These are phyloP conservation scores for Penicillium sp. DNA, from an alignment of 2,329 filamentous ascomycete species.

Conservation along the genomic window DNA sequence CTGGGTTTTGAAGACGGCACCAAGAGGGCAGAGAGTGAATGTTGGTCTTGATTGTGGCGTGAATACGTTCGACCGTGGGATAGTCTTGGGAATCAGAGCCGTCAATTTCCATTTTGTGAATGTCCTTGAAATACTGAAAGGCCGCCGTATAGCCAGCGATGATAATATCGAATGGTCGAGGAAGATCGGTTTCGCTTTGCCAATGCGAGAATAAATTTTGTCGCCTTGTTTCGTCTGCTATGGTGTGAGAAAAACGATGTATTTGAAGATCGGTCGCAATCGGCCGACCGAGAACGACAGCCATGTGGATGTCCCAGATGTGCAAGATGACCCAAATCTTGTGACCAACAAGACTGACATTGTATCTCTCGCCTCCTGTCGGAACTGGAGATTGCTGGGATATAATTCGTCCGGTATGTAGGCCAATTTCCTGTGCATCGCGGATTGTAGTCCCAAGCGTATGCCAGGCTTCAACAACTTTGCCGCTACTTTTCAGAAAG, in stretches of 20 bases:
- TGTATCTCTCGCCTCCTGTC: too few species aligned
- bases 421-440: conserved; percentile 22
- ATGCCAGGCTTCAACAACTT: conserved; percentile 24
- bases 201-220: conserved; percentile 10
- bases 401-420: conserved; percentile 14
- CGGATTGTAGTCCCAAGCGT: conserved; percentile 17
- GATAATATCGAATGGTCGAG: neutral
- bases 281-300: conserved; percentile 21
- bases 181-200: neutral
- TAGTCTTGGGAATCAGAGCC: conserved; percentile 1
- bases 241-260: conserved; percentile 10
- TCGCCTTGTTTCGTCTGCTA: conserved; percentile 3
- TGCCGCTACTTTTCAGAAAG: conserved; percentile 23
- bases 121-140: neutral
- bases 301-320: conserved; percentile 25
- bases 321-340: conserved; percentile 20
- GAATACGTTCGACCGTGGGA: conserved; percentile 9
- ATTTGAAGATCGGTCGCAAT: conserved; percentile 15
- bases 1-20: conserved; percentile 15
- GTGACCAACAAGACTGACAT: conserved; percentile 5
- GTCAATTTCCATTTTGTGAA: neutral
- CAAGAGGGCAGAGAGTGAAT: conserved; percentile 15
- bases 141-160: neutral
- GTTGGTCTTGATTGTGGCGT: conserved; percentile 8
- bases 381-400: neutral